These are phyloP conservation scores for Beauveria scarabaeidicola DNA, from an alignment of 2,329 filamentous ascomycete species.

Conservation along the genomic window DNA sequence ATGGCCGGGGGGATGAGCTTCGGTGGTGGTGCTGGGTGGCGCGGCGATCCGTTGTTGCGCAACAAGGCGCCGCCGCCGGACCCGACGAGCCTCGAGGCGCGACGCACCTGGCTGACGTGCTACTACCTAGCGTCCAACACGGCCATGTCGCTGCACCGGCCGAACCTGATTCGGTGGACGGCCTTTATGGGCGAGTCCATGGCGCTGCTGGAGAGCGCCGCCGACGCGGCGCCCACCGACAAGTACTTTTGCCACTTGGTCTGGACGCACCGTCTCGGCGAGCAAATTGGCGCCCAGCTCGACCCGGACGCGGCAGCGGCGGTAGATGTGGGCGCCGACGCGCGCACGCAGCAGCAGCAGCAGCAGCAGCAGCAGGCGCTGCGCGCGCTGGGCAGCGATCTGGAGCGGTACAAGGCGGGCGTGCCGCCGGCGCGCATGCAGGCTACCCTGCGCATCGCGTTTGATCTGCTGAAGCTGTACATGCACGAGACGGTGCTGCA, in stretches of 20 bases:
- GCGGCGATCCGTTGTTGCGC: slow-evolving; percentile 26
- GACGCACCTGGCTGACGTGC: slow-evolving; percentile 50
- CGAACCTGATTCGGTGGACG: slow-evolving; percentile 51
- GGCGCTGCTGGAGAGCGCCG: slow-evolving; percentile 43
- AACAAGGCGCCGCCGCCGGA: slow-evolving; percentile 36
- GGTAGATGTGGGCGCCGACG: slow-evolving; percentile 46
- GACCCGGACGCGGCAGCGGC: slow-evolving; percentile 40
- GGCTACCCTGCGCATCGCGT: slow-evolving; percentile 54
- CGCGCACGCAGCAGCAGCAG: slow-evolving; percentile 55
- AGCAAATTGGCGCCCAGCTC: slow-evolving; percentile 61
- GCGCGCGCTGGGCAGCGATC: slow-evolving; percentile 54
- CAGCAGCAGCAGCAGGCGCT: slow-evolving; percentile 57
- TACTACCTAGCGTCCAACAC: slow-evolving; percentile 53
- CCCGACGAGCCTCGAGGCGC: slow-evolving; percentile 44
- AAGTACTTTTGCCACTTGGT: slow-evolving; percentile 50
- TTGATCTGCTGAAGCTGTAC: slow-evolving; percentile 59
- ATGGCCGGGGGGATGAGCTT: not conserved
- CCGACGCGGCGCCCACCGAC: slow-evolving; percentile 49
- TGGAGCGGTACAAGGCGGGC: slow-evolving; percentile 50
- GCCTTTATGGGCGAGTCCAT: slow-evolving; percentile 54
- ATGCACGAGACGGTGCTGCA: slow-evolving; percentile 71
- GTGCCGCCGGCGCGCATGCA: slow-evolving; percentile 44
- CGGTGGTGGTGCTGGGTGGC: slow-evolving; percentile 22
- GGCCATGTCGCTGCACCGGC: slow-evolving; percentile 52
- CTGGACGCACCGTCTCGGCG: slow-evolving; percentile 53